Base-by-base conservation (phyloP, 2,329 filamentous ascomycete genomes). In the Cladosporium oxysporum region DNA sequence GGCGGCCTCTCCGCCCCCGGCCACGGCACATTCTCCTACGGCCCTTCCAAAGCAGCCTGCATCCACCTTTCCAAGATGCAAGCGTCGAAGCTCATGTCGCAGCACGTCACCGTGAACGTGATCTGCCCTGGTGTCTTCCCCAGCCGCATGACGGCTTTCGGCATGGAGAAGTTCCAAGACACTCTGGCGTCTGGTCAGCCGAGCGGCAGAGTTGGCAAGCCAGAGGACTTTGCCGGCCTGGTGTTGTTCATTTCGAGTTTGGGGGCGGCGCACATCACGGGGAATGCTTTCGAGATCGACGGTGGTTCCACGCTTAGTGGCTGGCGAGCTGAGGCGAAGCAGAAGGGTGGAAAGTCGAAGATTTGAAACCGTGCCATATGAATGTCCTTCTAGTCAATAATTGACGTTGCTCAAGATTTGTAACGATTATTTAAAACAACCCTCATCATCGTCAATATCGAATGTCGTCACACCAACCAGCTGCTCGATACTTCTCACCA, bases 101-200 rank as follows among this genome's bases (percentile, higher is more conserved):
- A 79, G 21, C 83, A 86, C 70, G 81, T 87, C 49, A 78, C 84
- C 3, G 80, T 87, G 65, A 87, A 88, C 70, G 81, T 78, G 59
- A 85, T 88, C 69, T 84, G 85, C 23, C 85, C 84, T 0, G 83
- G 83, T 33, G 78, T 86, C 1, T 87, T 87, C 69, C 84, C 84
- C 0, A 81, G 78, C 47, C 81, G 86, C 72, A 86, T 87, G 83
- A 87, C 84, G 12, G 81, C 83, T 16, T 76, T 69, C 28, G 75
- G 75, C 1, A 75, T 87, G 55, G 74, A 83, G 35, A 79, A 81
- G 63, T 84, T 80, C 64, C 78, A 79, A 60, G 82, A 85, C 49
- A 77, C 77, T 1, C 78, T 87, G 23, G 78, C 82, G 52, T 69
- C 76, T 0, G 75, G 77, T 7, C 82, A 83, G 73, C 82, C 82